phyloP scores from a whole-genome alignment of 306 rosid species.

The Vicia sativa region DNA sequence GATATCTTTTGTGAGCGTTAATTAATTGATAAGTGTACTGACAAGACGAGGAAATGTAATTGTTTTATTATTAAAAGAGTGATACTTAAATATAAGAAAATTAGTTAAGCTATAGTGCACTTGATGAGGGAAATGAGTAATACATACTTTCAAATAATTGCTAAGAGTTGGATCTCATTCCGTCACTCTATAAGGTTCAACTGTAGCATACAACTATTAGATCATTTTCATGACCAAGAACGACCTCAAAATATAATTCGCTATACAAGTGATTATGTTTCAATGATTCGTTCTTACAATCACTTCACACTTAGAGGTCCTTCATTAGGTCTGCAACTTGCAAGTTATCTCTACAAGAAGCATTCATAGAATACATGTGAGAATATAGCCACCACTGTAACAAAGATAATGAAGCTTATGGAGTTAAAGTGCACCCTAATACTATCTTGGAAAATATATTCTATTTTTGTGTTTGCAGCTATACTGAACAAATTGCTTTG shows the following conservation, averaged over 20 bases:
- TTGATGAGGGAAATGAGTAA: constrained; percentile 21
- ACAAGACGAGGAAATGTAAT: constrained; percentile 12
- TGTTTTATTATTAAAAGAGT: constrained; percentile 4
- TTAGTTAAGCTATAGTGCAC: background rate
- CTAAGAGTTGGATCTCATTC: constrained; percentile 90
- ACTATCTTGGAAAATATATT: no score
- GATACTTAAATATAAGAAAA: constrained; percentile 2
- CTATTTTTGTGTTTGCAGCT: no score
- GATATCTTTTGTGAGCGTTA: no score
- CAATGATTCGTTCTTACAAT: background rate
- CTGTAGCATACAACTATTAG: background rate
- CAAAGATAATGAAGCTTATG: no score
- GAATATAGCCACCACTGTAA: no score
- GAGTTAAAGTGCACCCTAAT: no score
- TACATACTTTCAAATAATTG: constrained; percentile 75
- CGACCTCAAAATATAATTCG: background rate
- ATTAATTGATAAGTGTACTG: no score
- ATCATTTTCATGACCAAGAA: background rate
- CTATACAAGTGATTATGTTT: background rate
- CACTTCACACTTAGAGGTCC: background rate
- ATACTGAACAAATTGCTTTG: no score
- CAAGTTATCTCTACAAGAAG: background rate
- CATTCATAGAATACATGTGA: no score
- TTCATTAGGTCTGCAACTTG: background rate
- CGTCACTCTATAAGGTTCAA: constrained; percentile 76